These are phyloP conservation scores for Candida nanaspora DNA, from an alignment of 805 yeast genomes.

Conservation along the genomic window DNA sequence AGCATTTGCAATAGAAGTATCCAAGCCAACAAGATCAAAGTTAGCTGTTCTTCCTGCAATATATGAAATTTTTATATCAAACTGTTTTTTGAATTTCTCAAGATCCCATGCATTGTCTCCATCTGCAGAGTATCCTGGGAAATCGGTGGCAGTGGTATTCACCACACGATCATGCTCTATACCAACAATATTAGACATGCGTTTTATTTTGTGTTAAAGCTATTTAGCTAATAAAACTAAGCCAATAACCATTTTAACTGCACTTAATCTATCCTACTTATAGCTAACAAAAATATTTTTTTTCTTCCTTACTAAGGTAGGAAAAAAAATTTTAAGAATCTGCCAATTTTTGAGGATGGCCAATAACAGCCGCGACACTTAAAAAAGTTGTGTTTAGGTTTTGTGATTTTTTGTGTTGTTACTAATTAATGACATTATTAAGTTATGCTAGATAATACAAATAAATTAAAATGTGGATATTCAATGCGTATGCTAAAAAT, in stretches of 20 bases:
- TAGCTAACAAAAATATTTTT: neutral
- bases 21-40: slow-evolving; percentile 81
- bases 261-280: too few species aligned
- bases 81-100: slow-evolving; percentile 63
- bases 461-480: too few species aligned
- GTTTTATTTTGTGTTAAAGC: neutral
- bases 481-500: too few species aligned
- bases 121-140: slow-evolving; percentile 71
- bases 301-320: neutral
- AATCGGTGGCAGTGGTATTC: slow-evolving; percentile 82
- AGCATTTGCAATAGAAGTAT: slow-evolving; percentile 92
- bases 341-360: neutral
- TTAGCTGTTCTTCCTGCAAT: slow-evolving; percentile 66
- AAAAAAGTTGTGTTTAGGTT: neutral
- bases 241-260: too few species aligned
- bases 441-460: too few species aligned
- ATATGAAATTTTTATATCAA: slow-evolving; percentile 61
- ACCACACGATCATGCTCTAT: slow-evolving; percentile 89
- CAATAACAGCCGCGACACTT: neutral
- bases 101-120: slow-evolving; percentile 76
- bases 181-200: slow-evolving; percentile 58
- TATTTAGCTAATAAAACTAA: too few species aligned
- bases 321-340: neutral
- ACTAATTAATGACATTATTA: too few species aligned
- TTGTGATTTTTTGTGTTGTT: too few species aligned